A percentile compares a stretch with the other conserved stretches of the same genome.
Conservation (phyloP, 768 basidiomycete genomes). For the Kwoniella bestiolae region DNA sequence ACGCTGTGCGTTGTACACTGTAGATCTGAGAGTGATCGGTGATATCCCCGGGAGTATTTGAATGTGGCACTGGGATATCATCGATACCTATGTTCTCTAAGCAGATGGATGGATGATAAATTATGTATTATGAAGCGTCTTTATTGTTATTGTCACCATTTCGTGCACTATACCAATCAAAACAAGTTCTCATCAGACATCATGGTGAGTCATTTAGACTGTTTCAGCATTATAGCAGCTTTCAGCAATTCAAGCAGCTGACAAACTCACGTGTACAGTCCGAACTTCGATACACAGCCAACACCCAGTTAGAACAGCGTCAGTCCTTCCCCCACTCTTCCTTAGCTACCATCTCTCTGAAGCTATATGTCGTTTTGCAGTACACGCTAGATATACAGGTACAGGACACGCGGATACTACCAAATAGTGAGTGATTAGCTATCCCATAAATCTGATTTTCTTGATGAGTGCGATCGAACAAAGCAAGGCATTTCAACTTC, state of each 20-base stretch:
- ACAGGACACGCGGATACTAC: conserved; percentile 96
- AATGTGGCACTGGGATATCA: conserved; percentile 10
- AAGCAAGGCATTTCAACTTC: too few relatives aligned
- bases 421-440: conserved; percentile 92
- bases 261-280: conserved; percentile 60
- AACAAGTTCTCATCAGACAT: too few relatives aligned
- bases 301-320: conserved; percentile 94
- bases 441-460: too few relatives aligned
- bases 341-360: not conserved
- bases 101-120: too few relatives aligned
- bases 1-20: not conserved
- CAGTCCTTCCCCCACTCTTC: conserved; percentile 56
- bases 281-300: conserved; percentile 92
- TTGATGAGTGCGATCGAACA: too few relatives aligned
- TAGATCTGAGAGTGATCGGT: not conserved
- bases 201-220: not conserved
- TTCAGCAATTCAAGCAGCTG: too few relatives aligned
- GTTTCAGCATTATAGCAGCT: too few relatives aligned
- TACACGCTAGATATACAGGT: conserved; percentile 93
- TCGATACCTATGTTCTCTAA: too few relatives aligned
- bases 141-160: too few relatives aligned
- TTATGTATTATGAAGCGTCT: too few relatives aligned
- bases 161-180: too few relatives aligned
- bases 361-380: conserved; percentile 58
- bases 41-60: conserved; percentile 4